Evolutionary conservation across 2,329 filamentous ascomycete species (phyloP).

Genomic region (Pseudocercospora vitis): DNA sequence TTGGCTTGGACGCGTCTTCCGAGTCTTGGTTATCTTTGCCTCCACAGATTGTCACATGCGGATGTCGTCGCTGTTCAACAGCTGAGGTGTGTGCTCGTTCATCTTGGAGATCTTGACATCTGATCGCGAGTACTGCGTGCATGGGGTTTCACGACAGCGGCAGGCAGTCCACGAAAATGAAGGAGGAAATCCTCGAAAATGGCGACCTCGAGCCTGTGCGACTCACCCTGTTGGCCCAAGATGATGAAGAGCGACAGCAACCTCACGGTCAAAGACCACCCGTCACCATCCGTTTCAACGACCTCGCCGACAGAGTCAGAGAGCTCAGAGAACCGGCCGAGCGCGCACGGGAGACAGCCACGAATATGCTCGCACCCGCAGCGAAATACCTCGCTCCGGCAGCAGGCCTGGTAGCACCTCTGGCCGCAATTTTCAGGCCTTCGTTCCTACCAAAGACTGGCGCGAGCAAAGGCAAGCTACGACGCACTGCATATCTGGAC

Average conservation of each 20-base stretch:
- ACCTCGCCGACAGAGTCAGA: background rate
- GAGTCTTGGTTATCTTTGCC: conserved; percentile 1
- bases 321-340: background rate
- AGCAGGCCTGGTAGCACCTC: conserved; percentile 19
- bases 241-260: conserved; percentile 24
- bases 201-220: conserved; percentile 24
- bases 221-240: conserved; percentile 25
- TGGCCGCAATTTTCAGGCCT: conserved; percentile 21
- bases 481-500: conserved; percentile 62
- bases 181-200: conserved; percentile 25
- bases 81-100: background rate
- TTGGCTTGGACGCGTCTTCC: background rate
- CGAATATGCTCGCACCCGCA: conserved; percentile 18
- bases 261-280: conserved; percentile 9
- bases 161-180: conserved; percentile 19
- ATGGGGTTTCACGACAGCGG: conserved; percentile 23
- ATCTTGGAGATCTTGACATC: background rate
- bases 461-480: conserved; percentile 33
- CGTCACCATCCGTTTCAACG: background rate
- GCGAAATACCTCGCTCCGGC: conserved; percentile 17
- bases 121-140: conserved; percentile 4
- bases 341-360: background rate
- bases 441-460: conserved; percentile 22
- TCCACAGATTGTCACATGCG: conserved; percentile 1
- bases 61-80: background rate